A percentile compares a stretch with the other conserved stretches of the same genome.
phyloP scores from a whole-genome alignment of 129 eudicot genomes.

The Daucus carota region DNA sequence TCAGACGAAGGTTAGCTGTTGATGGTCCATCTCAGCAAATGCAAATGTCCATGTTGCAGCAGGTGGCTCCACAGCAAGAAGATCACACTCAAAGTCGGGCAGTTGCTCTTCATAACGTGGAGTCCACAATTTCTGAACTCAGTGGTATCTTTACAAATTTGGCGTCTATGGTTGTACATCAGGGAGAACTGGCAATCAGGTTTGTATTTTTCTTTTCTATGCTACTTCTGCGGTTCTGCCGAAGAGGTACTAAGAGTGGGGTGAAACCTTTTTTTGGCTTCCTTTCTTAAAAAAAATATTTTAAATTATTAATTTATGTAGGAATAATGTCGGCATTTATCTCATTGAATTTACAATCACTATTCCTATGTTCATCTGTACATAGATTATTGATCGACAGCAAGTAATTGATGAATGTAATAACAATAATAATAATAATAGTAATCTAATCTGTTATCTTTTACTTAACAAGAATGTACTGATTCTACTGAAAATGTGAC shows the following conservation, averaged over 20 bases:
- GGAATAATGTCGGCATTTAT: not conserved
- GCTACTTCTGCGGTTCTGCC: not conserved
- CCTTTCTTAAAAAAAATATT: not conserved
- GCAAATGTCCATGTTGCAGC: constrained; percentile 71
- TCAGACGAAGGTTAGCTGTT: constrained; percentile 58
- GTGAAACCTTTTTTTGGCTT: not conserved
- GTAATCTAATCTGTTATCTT: not conserved
- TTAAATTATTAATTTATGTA: not conserved
- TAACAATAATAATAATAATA: not conserved
- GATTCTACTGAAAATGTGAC: not conserved
- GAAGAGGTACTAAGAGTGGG: not conserved
- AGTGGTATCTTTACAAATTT: constrained; percentile 73
- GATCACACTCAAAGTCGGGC: constrained; percentile 39
- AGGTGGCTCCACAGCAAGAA: constrained; percentile 66
- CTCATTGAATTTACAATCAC: not conserved
- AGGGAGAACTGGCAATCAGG: constrained; percentile 88
- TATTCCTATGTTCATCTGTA: not conserved
- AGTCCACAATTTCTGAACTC: constrained; percentile 74
- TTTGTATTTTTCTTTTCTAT: constrained; percentile 1
- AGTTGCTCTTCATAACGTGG: constrained; percentile 73
- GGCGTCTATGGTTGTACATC: constrained; percentile 80
- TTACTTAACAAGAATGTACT: not conserved
- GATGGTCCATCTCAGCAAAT: constrained; percentile 53
- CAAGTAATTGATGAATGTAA: not conserved
- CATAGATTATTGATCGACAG: not conserved